phyloP scores from a whole-genome alignment of 2,329 filamentous ascomycete species.

The Oidium heveae region DNA sequence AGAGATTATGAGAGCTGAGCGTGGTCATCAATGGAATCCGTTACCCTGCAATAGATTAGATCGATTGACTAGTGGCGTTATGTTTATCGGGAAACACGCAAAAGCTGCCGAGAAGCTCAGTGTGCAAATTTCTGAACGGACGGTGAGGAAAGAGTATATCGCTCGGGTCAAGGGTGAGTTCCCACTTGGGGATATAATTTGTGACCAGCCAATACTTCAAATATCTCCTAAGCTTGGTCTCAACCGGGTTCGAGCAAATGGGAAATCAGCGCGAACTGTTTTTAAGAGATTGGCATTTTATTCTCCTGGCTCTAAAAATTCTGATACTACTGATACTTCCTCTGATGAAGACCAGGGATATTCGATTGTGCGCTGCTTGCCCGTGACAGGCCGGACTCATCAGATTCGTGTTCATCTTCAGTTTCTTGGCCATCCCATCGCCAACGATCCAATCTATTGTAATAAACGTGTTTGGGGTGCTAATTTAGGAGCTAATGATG shows the following conservation, averaged over 20 bases:
- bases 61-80: constrained; percentile 78
- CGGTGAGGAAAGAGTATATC: constrained; percentile 85
- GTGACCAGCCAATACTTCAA: constrained; percentile 77
- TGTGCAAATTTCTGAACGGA: constrained; percentile 50
- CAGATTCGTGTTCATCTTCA: constrained; percentile 89
- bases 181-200: constrained; percentile 72
- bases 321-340: constrained; percentile 16
- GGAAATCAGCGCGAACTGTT: constrained; percentile 70
- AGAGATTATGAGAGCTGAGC: constrained; percentile 72
- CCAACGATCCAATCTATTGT: constrained; percentile 93
- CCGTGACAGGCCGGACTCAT: constrained; percentile 81
- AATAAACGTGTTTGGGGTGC: constrained; percentile 81
- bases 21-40: constrained; percentile 27
- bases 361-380: constrained; percentile 81
- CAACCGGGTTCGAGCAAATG: constrained; percentile 81
- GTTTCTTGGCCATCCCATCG: constrained; percentile 80
- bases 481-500: constrained; percentile 41
- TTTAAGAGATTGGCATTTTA: constrained; percentile 91
- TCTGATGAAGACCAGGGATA: constrained; percentile 36
- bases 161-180: constrained; percentile 80
- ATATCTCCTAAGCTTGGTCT: constrained; percentile 89
- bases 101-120: constrained; percentile 56
- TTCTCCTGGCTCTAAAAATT: constrained; percentile 21
- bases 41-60: constrained; percentile 81
- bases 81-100: constrained; percentile 85